Base-by-base conservation (phyloP, 208 protist species). In the Acanthamoeba royreba region DNA sequence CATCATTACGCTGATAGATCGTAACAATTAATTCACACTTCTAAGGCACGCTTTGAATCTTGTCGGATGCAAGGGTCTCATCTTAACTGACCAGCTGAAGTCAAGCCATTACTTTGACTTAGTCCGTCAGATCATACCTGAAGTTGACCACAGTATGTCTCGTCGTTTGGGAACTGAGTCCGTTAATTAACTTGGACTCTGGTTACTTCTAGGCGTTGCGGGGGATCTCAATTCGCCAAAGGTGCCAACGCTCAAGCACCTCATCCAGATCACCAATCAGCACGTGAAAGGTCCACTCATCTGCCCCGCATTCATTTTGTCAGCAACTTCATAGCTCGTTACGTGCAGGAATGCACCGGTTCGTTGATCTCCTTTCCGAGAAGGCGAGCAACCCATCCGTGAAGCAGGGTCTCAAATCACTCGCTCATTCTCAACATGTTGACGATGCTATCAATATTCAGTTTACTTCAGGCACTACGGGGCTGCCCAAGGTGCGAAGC, bases 391-490 rank as follows among this genome's bases (percentile, higher is more conserved):
- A 22, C 19, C 66, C 49, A 40, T 4, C 66, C 35, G 25, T n/a
- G 31, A 28, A 38, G 22, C 46, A 93, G 43, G 5, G 19, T 3
- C 22, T 92, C 4, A 19, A 22, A 28, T 35, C 40, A 13, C 42
- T 81, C 61, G 63, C 42, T 19, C 53, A 47, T 15, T 7, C 42
- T 7, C 61, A 63, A n/a, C 87, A 92, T 33, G 45, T 92, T 1
- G 47, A 96, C 47, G 96, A 97, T 38, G 28, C 88, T 13, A 95
- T 97, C 66, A 98, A 97, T 72, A 97, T 97, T 31, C 96, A 97
- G 83, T 97, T 97, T 86, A 97, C 96, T 2, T 95, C 81, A 0
- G 96, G 96, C 25, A 97, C 96, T 4, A 97, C 96, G 17, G 96
- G 96, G 17, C 25, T 55, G 28, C 96, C 96, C n/a, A 97, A 97